Evolutionary conservation across 75 land plant species (phyloP), one percentile per base, ranked within the genome.

Genomic region (Gnetum montanum): DNA sequence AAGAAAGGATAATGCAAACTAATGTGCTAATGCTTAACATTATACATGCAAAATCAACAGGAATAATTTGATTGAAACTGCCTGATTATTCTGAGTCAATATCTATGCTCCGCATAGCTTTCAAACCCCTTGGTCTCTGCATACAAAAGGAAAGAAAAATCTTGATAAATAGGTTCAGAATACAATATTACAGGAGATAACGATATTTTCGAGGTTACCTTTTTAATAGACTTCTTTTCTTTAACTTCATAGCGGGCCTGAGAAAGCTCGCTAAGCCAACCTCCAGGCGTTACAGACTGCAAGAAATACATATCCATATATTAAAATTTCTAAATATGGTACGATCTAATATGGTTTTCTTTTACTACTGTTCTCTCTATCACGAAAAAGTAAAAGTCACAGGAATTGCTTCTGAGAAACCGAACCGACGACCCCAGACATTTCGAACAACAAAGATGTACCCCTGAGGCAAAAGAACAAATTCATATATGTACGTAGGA

Each of bases 161-260:
- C 16, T 15, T 41, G 18, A 15, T 41, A 15, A 18, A 15, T 41
- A 41, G 5, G 16, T 15, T 18, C n/a, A 41, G n/a, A 41, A 15
- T 15, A 18, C 4, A 41, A 15, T 15, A 18, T 15, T 41, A 41
- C n/a, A 41, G 4, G 18, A 41, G n/a, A 15, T 0, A 41, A 15
- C 13, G 16, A 41, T 41, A 4, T 40, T 41, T 15, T 41, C 43
- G 4, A 41, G 43, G 18, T 41, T 73, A 90, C 96, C 94, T 79
- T 88, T 71, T 77, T 92, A 13, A 73, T 71, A 34, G 70, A 44
- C 53, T 81, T 88, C 84, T 92, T 92, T 70, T 92, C 97, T 60
- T 77, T 70, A 8, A 92, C 97, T 72, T 88, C 89, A 56, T 92
- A 92, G 34, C 89, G 68, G 49, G 88, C 97, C 48, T 70, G 83